A percentile compares a stretch with the other conserved stretches of the same genome.
Conservation (phyloP, 768 basidiomycete species). For the Russula compacta region DNA sequence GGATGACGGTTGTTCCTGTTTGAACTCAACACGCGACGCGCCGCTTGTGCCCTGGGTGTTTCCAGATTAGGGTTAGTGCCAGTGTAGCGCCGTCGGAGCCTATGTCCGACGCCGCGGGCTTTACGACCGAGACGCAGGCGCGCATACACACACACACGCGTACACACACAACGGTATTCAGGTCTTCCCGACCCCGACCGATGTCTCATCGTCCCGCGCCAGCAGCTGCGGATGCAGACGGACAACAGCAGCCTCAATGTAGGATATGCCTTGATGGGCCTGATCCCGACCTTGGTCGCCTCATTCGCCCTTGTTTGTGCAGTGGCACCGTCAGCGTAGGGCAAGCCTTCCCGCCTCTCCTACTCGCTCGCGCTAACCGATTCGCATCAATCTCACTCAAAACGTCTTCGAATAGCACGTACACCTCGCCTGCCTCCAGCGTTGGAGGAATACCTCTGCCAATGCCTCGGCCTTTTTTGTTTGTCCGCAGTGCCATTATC, state of each 20-base stretch:
- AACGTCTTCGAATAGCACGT: conserved; percentile 44
- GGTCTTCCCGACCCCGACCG: not conserved
- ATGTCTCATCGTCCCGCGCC: not conserved
- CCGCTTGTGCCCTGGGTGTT: not conserved
- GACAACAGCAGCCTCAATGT: conserved; percentile 58
- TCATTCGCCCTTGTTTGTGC: conserved; percentile 77
- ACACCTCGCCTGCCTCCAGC: conserved; percentile 69
- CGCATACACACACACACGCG: not conserved
- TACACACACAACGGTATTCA: not conserved
- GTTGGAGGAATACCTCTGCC: conserved; percentile 57
- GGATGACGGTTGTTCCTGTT: not conserved
- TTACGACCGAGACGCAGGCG: not conserved
- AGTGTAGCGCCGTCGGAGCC: not conserved
- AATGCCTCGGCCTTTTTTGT: conserved; percentile 65
- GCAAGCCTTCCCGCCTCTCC: conserved; percentile 1
- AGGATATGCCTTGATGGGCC: conserved; percentile 77
- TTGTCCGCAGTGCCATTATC: conserved; percentile 74
- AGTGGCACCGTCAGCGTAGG: conserved; percentile 67
- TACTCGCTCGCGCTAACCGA: conserved; percentile 8
- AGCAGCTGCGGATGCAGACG: conserved; percentile 1
- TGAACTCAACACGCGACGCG: not conserved
- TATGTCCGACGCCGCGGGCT: not conserved
- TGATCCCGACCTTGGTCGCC: conserved; percentile 54
- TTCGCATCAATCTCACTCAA: not conserved
- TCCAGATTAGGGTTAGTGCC: not conserved